These are phyloP conservation scores for Leptographium wingfieldii DNA, from an alignment of 2,329 filamentous ascomycete genomes.

Conservation along the genomic window DNA sequence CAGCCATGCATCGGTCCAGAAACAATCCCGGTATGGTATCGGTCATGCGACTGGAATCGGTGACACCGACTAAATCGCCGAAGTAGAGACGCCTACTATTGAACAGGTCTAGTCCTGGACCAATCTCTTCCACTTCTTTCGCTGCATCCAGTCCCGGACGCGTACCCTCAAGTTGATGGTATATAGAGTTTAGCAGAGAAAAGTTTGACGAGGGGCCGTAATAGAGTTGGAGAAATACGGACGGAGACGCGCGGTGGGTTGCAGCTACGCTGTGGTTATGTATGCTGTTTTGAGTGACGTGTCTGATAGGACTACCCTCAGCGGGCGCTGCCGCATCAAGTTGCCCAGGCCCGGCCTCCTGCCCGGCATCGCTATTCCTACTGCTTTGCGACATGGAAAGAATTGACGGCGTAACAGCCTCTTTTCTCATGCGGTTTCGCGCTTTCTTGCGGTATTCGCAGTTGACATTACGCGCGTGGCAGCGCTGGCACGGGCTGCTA, in stretches of 20 bases:
- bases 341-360: background rate
- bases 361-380: too few relatives aligned
- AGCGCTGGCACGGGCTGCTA: constrained; percentile 10
- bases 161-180: constrained; percentile 9
- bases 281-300: background rate
- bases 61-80: constrained; percentile 9
- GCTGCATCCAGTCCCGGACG: background rate
- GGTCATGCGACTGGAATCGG: background rate
- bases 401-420: background rate
- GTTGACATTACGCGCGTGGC: constrained; percentile 5
- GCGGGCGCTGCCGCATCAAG: background rate
- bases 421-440: constrained; percentile 10
- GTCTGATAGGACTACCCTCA: background rate
- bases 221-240: constrained; percentile 11
- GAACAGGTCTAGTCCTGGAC: constrained; percentile 12
- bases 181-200: constrained; percentile 10
- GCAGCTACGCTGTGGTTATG: constrained; percentile 10
- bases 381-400: background rate
- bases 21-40: constrained; percentile 8
- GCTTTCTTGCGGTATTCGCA: constrained; percentile 12
- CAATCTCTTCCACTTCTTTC: constrained; percentile 10
- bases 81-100: constrained; percentile 12
- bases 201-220: constrained; percentile 13
- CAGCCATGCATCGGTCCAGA: constrained; percentile 6
- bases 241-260: constrained; percentile 10